These are phyloP conservation scores for Penicillium crustosum DNA, from an alignment of 2,329 filamentous ascomycete genomes.

Conservation along the genomic window DNA sequence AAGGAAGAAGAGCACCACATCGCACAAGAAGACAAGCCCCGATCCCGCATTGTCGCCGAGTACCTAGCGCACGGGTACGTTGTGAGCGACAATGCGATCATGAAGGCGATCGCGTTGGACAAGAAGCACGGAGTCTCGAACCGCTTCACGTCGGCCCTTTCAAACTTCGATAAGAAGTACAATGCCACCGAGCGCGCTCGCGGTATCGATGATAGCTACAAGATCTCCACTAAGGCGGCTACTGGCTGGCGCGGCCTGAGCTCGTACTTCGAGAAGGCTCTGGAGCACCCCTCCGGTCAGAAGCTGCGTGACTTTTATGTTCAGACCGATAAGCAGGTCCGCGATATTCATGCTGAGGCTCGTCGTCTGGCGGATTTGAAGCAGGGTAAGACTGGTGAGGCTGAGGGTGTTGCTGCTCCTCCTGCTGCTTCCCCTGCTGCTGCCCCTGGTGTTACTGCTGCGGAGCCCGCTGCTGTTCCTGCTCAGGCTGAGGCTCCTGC, in stretches of 20 bases:
- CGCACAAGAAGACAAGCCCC: slow-evolving; percentile 94
- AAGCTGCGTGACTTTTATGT: slow-evolving; percentile 87
- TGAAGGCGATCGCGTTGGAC: slow-evolving; percentile 84
- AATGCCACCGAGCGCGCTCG: slow-evolving; percentile 84
- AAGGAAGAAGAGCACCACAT: slow-evolving; percentile 66
- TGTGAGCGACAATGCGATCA: slow-evolving; percentile 72
- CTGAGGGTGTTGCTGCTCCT: slow-evolving; percentile 18
- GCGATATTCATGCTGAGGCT: slow-evolving; percentile 92
- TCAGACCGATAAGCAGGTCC: slow-evolving; percentile 79
- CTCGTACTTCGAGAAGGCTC: slow-evolving; percentile 94
- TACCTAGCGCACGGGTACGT: slow-evolving; percentile 95
- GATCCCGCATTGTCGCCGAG: slow-evolving; percentile 88
- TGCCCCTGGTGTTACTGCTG: slow-evolving; percentile 3
- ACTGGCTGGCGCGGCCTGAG: slow-evolving; percentile 66
- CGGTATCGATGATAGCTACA: slow-evolving; percentile 80
- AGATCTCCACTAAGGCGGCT: slow-evolving; percentile 71
- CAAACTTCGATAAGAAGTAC: slow-evolving; percentile 78
- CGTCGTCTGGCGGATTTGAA: slow-evolving; percentile 85
- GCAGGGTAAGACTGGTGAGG: slow-evolving; percentile 52
- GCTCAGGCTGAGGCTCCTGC: slow-evolving; percentile 24
- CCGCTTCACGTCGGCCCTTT: slow-evolving; percentile 75
- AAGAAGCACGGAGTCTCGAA: slow-evolving; percentile 80
- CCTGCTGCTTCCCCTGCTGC: slow-evolving; percentile 11
- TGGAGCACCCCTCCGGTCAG: slow-evolving; percentile 81
- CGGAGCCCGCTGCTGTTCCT: slow-evolving; percentile 19